These are phyloP conservation scores for Begonia fuchsioides DNA, from an alignment of 306 rosid species.

Conservation along the genomic window DNA sequence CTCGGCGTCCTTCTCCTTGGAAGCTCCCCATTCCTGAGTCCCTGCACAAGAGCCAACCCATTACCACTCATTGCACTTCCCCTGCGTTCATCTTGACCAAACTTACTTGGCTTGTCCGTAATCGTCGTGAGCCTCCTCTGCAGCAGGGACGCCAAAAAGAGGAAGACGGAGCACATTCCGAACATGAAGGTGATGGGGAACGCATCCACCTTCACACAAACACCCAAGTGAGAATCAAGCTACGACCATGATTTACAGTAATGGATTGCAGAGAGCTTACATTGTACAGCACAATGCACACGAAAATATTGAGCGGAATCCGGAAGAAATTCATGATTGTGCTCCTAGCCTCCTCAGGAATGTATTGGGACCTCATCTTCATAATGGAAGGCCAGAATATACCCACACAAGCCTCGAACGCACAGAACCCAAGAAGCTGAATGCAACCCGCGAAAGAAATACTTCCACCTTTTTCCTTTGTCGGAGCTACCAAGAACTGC, in stretches of 20 bases:
- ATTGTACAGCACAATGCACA: conserved; percentile 88
- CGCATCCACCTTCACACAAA: conserved; percentile 64
- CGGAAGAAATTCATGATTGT: conserved; percentile 99
- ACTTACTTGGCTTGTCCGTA: conserved; percentile 78
- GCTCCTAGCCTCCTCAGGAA: conserved; percentile 99
- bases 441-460: conserved; percentile 50
- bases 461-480: conserved; percentile 59
- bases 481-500: conserved; percentile 58
- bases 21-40: too few relatives aligned
- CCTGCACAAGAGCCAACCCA: too few relatives aligned
- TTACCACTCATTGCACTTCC: too few relatives aligned
- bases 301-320: conserved; percentile 91
- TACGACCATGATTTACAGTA: background rate
- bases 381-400: conserved; percentile 98
- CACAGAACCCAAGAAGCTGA: conserved; percentile 86
- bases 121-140: conserved; percentile 80
- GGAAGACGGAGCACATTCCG: conserved; percentile 98
- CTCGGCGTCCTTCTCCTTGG: too few relatives aligned
- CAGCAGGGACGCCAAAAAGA: conserved; percentile 55
- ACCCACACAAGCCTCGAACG: conserved; percentile 86
- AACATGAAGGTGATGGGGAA: conserved; percentile 96
- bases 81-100: conserved; percentile 3
- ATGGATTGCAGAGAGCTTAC: conserved; percentile 28
- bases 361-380: conserved; percentile 99
- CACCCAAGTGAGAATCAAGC: background rate